Base-by-base conservation (phyloP, 2,329 filamentous ascomycete species). In the Verticillium klebahnii region DNA sequence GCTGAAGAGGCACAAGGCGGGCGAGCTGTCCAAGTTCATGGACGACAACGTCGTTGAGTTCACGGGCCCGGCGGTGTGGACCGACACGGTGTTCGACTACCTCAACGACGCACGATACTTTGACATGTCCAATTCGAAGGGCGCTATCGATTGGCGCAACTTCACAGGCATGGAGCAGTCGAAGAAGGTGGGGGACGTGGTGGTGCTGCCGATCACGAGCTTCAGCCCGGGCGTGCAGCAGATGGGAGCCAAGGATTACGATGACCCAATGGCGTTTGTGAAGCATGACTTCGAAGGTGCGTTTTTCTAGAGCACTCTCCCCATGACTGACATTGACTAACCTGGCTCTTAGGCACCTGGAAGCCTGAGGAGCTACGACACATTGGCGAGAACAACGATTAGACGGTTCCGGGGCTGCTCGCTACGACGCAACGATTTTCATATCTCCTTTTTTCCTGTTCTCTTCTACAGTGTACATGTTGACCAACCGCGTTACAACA, bases 221-320 rank as follows among this genome's bases (percentile, higher is more conserved):
- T 99, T 99, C 80, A 97, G 93, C 70, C 95, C 95, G 0, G 95
- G 95, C 31, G 92, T 98, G 55, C 85, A 88, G 68, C 93, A 97
- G 73, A 98, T 97, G 93, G 91, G 91, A 14, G 91, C 95, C 56
- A 89, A 89, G 70, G 93, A 96, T 65, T 84, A 88, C 52, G 92
- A 97, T 68, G 90, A 98, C 73, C 92, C 93, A 1, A 94, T 97
- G 92, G 95, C 95, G 1, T 98, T 96, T 80, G 95, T 99, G 64
- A 93, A 95, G 78, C 95, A 99, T 78, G 89, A 93, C 61, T 99
- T 99, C 74, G 92, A 96, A 81, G 95, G 94, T 96, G 79, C 67
- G 83, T 74, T 58, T 14, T 7, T 14, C 29, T 7, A 7, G 32
- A 23, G 5, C 2, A 17, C 23, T 23, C 54, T 17, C 5, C 29